Evolutionary conservation across 2,329 filamentous ascomycete genomes (phyloP).

Genomic region (Metarhizium humberi): DNA sequence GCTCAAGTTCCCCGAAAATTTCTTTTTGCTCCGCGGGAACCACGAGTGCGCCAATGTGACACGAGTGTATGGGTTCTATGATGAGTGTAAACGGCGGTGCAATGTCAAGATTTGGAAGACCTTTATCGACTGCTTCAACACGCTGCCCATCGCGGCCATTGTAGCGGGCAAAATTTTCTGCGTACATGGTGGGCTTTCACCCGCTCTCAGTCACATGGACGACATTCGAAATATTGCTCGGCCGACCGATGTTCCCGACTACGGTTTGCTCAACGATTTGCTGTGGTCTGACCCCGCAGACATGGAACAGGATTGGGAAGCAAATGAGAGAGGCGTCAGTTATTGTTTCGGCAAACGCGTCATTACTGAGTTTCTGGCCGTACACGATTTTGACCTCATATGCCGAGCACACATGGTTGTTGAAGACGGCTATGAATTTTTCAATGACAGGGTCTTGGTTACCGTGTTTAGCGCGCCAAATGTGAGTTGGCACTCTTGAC

Average conservation of each 20-base stretch:
- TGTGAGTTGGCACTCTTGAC: constrained; percentile 45
- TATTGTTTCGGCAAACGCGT: constrained; percentile 99
- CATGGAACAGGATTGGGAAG: constrained; percentile 97
- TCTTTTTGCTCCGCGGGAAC: constrained; percentile 88
- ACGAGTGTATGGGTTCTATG: constrained; percentile 93
- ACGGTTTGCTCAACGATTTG: constrained; percentile 87
- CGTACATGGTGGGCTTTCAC: constrained; percentile 89
- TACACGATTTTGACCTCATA: constrained; percentile 94
- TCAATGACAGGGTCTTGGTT: constrained; percentile 87
- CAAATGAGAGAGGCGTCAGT: constrained; percentile 91
- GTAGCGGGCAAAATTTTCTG: constrained; percentile 97
- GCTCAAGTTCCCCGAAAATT: constrained; percentile 94
- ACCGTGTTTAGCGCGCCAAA: constrained; percentile 98
- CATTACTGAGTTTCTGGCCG: constrained; percentile 88
- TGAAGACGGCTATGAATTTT: constrained; percentile 98
- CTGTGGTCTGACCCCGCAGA: constrained; percentile 97
- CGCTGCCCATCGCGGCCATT: constrained; percentile 88
- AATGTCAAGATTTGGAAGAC: constrained; percentile 99
- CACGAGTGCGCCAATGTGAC: constrained; percentile 97
- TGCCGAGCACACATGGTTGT: constrained; percentile 99
- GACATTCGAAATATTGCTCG: constrained; percentile 94
- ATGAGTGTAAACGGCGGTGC: constrained; percentile 92
- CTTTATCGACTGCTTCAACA: constrained; percentile 95
- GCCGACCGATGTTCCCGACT: constrained; percentile 94
- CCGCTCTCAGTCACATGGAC: constrained; percentile 91